Conservation (phyloP, 306 rosid species). For the Pterocarpus macrocarpus region DNA sequence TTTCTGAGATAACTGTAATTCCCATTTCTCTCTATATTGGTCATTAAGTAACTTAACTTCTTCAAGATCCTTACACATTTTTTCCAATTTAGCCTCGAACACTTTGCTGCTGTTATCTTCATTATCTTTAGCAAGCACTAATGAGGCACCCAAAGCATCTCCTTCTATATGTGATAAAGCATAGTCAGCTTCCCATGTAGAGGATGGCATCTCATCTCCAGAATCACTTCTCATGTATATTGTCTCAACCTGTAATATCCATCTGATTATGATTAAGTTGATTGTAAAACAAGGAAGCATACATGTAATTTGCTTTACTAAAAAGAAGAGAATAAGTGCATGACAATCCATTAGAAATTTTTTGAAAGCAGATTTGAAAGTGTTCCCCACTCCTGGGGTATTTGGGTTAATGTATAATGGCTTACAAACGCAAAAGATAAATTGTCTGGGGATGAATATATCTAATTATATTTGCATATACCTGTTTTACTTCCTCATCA, state of each 20-base stretch:
- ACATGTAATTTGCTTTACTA: constrained; percentile 11
- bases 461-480: constrained; percentile 31
- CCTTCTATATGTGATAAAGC: constrained; percentile 49
- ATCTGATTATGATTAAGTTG: constrained; percentile 42
- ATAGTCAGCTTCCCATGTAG: constrained; percentile 53
- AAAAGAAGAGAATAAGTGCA: constrained; percentile 28
- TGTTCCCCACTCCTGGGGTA: neutral
- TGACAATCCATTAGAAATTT: constrained; percentile 27
- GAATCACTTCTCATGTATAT: constrained; percentile 61
- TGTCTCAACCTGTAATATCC: constrained; percentile 64
- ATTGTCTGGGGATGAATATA: constrained; percentile 29
- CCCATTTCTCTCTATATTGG: constrained; percentile 72
- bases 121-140: constrained; percentile 37
- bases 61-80: constrained; percentile 76
- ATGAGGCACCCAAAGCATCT: constrained; percentile 42
- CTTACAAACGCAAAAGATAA: neutral
- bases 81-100: constrained; percentile 72
- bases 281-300: constrained; percentile 33
- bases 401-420: neutral
- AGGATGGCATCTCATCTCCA: constrained; percentile 63
- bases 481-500: constrained; percentile 7
- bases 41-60: constrained; percentile 67
- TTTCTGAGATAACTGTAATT: constrained; percentile 64
- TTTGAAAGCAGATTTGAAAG: constrained; percentile 32
- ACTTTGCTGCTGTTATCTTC: constrained; percentile 50